phyloP scores from a whole-genome alignment of 2,329 filamentous ascomycete genomes.

The Microascus cirrosus region DNA sequence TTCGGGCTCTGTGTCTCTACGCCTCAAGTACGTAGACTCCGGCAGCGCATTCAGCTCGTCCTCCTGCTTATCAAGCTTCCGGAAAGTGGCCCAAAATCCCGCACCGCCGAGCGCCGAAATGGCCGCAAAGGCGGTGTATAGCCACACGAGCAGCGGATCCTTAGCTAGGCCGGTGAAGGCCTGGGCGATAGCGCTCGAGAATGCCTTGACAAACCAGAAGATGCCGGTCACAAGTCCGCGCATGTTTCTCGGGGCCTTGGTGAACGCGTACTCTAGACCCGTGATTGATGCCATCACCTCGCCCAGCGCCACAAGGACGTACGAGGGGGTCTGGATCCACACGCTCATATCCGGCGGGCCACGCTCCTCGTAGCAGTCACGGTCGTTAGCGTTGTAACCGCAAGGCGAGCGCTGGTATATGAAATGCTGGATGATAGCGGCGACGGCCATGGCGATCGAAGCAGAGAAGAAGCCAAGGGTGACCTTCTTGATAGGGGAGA shows the following conservation, averaged over 20 bases:
- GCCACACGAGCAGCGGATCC: conserved; percentile 63
- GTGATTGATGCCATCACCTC: conserved; percentile 40
- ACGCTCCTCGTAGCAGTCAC: conserved; percentile 13
- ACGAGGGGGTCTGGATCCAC: conserved; percentile 42
- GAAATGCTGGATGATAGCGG: conserved; percentile 42
- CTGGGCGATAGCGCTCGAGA: conserved; percentile 58
- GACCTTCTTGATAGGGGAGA: conserved; percentile 69
- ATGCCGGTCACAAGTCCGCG: conserved; percentile 58
- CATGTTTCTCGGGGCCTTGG: conserved; percentile 69
- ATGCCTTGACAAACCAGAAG: conserved; percentile 57
- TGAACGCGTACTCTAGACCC: conserved; percentile 63
- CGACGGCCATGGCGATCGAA: conserved; percentile 47
- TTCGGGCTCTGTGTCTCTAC: background rate
- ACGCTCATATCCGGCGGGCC: conserved; percentile 48
- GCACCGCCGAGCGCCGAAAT: conserved; percentile 50
- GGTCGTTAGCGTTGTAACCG: conserved; percentile 27
- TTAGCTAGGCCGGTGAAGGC: conserved; percentile 28
- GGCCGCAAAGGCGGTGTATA: conserved; percentile 58
- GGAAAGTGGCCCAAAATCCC: conserved; percentile 60
- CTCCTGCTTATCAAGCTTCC: conserved; percentile 50
- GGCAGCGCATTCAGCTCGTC: conserved; percentile 53
- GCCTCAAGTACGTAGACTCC: conserved; percentile 11
- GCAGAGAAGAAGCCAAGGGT: conserved; percentile 56
- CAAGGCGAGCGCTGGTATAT: conserved; percentile 56
- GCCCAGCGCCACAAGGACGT: conserved; percentile 34